Base-by-base conservation (phyloP, 2,329 filamentous ascomycete species). In the Nigrospora oryzae region DNA sequence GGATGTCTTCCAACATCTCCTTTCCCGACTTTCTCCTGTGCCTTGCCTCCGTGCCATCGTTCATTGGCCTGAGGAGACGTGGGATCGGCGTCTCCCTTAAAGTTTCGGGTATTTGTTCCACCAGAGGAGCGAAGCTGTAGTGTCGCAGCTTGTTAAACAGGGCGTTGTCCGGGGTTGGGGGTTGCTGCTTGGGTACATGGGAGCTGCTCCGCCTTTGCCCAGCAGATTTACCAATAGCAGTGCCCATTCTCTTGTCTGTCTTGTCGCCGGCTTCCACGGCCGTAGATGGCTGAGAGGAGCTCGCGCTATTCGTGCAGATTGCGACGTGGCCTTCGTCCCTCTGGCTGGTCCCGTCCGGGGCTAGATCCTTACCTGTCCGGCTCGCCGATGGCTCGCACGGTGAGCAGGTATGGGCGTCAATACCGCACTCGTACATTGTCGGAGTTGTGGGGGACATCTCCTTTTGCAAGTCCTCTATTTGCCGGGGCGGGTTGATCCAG, bases 41-140 rank as follows among this genome's bases (percentile, higher is more conserved):
- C 2, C 38, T 38, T 11, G 46, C 33, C 11, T 34, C 36, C 44
- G 40, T 2, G 2, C 50, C n/a, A 35, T 51, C 50, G 4, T 45
- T 43, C 36, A 38, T 42, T 6, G 37, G 23, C 11, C 17, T 39
- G 0, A 33, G 30, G 2, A 38, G 43, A 11, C 40, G 41, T 28
- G 37, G 35, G 2, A 17, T 30, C n/a, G 35, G 11, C 17, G 46
- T 40, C 6, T 37, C 39, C 12, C 48, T 53, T 8, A 54, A 44
- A 28, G n/a, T 48, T 35, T 56, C 55, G 6, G 55, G 47, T 3
- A 51, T 49, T n/a, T 53, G 50, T 4, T 58, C 56, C 3, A 44
- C 38, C 13, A 56, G 35, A 6, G 58, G 54, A 46, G 59, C 51
- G 46, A 61, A 53, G 40, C 54, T 61, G 42, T 56, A 60, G 28